Evolutionary conservation across 495 filamentous ascomycete species (phyloP), one percentile per base, ranked within the genome.

Genomic region (Neurospora hispaniola): DNA sequence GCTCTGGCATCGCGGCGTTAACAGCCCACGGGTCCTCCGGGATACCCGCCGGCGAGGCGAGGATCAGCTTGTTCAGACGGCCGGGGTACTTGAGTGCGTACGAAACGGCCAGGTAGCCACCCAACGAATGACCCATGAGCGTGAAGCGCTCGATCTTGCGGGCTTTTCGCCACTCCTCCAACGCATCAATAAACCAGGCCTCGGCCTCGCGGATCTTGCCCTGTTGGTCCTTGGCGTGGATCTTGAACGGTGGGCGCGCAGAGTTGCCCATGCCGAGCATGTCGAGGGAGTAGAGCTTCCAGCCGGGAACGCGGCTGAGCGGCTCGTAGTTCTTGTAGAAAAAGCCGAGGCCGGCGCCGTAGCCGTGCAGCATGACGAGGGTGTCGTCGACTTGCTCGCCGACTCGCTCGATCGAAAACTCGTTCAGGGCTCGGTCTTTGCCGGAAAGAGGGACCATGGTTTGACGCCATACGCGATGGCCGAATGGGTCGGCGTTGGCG

Each of bases 311-410:
- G 12, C 94, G 89, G 71, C 88, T 93, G 46, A 99, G 81, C 6
- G 89, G 89, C 78, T 98, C 96, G 72, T 97, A 98, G 78, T 98
- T 98, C 80, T 94, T 93, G 84, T 98, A 99, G 84, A 97, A 99
- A 79, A 98, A 98, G 5, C 93, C 96, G 4, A 99, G 84, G 0
- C 96, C 96, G 1, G 96, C 96, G 46, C 96, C 96, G 81, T 98
- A 98, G 44, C 96, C 96, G 79, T 99, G 96, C 14, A 99, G 85
- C 90, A 99, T 97, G 27, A 99, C 94, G n/a, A 99, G 85, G 72
- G 94, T 94, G 74, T 89, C 82, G 70, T 94, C 89, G 12, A 91
- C 90, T 7, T 88, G 86, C 74, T 98, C 96, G 35, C 88, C 92
- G 4, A 92, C 81, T 70, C 96, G 87, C 79, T 97, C 94, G 2